Evolutionary conservation across 2,329 filamentous ascomycete species (phyloP).

Genomic region (Paraphaeosphaeria minitans): DNA sequence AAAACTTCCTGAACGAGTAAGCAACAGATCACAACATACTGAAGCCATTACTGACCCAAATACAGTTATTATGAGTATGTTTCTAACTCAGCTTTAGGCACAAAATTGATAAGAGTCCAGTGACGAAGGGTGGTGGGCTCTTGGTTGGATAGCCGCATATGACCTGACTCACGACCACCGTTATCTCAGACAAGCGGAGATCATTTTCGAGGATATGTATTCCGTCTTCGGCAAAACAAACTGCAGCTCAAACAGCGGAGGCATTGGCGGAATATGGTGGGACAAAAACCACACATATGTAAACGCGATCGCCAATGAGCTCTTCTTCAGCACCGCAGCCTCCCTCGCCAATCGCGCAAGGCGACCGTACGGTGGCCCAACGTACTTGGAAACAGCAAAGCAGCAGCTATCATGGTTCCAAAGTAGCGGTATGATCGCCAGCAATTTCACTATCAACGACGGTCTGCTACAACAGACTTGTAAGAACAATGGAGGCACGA

Average conservation of each 20-base stretch:
- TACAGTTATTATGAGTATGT: conserved; percentile 11
- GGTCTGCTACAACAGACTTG: conserved; percentile 48
- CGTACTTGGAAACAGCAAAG: conserved; percentile 54
- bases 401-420: conserved; percentile 59
- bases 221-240: conserved; percentile 42
- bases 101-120: conserved; percentile 46
- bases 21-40: neutral
- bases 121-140: conserved; percentile 57
- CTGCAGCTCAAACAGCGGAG: conserved; percentile 40
- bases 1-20: conserved; percentile 10
- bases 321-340: conserved; percentile 61
- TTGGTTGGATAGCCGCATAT: conserved; percentile 61
- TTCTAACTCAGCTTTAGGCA: neutral
- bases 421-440: conserved; percentile 53
- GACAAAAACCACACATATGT: conserved; percentile 52
- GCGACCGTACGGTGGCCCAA: conserved; percentile 28
- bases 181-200: conserved; percentile 55
- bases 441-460: conserved; percentile 58
- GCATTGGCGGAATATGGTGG: conserved; percentile 56
- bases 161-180: conserved; percentile 53
- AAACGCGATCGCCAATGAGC: conserved; percentile 62
- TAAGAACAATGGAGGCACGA: conserved; percentile 21
- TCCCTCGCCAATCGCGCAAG: conserved; percentile 58
- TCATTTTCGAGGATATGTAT: conserved; percentile 55
- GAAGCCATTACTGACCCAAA: neutral